phyloP scores from a whole-genome alignment of 306 rosid genomes.

The Cucumis sativus region Cucumber_9930_V3 NC_026659.2:647001-647500 shows the following conservation, averaged over 20 bases:
- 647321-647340: conserved; percentile 35
- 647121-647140: conserved; percentile 4
- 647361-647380: conserved; percentile 35
- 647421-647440: conserved; percentile 24
- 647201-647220: conserved; percentile 10
- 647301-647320: conserved; percentile 27
- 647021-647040: conserved; percentile 19
- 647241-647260: conserved; percentile 22
- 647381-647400: conserved; percentile 45
- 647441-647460: conserved; percentile 13
- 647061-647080: conserved; percentile 33
- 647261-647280: conserved; percentile 3
- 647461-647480: conserved; percentile 32
- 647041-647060: conserved; percentile 25
- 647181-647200: conserved; percentile 4
- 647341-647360: conserved; percentile 23
- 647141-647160: conserved; percentile 1
- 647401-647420: conserved; percentile 37
- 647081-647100: background rate
- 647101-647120: conserved; percentile 14
- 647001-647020: conserved; percentile 18
- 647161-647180: background rate
- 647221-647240: conserved; percentile 17
- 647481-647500: conserved; percentile 47
- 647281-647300: conserved; percentile 1